Base-by-base conservation (phyloP, 177 flowering plant genomes). In the Vitis hybrid region DNA sequence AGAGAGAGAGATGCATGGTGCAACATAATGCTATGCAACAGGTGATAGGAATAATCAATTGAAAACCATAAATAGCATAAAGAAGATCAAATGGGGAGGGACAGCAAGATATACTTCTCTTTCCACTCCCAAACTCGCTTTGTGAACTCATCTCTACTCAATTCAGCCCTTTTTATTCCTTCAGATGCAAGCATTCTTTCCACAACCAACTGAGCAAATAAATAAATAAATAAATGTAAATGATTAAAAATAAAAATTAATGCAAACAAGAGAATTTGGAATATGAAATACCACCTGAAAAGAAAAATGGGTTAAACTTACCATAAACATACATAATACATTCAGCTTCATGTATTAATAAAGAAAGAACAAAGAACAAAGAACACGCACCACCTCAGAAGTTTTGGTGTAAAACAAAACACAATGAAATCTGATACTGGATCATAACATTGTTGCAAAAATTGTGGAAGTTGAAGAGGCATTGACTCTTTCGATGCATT, bases 81-180 rank as follows among this genome's bases (percentile, higher is more conserved):
- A 61, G 45, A 69, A 50, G 10, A 52, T 59, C n/a, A 79, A 67
- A 3, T 16, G 52, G 68, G 18, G 62, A 9, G 49, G 13, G 45
- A 66, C 1, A 62, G 59, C 66, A 18, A 62, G 19, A 55, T 72
- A 72, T 88, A 94, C 98, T 92, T 92, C 77, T 89, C 92, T 81
- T 94, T 94, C 98, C 98, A 94, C 78, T 92, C 88, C 98, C 97
- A 94, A 66, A 94, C 98, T 80, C 92, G 77, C 45, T 78, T 80
- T 65, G 83, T 81, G 72, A 94, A 94, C 79, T 92, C 97, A 19
- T 94, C 97, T 80, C 97, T 87, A 67, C 88, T 76, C 80, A 94
- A 64, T 9, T 90, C 97, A 68, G 62, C 76, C 75, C 97, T 89
- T 82, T 87, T 90, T 71, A 90, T 83, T 70, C 98, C 98, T 84